Evolutionary conservation across 2,329 filamentous ascomycete genomes (phyloP).

Genomic region (Knufia petricola): DNA sequence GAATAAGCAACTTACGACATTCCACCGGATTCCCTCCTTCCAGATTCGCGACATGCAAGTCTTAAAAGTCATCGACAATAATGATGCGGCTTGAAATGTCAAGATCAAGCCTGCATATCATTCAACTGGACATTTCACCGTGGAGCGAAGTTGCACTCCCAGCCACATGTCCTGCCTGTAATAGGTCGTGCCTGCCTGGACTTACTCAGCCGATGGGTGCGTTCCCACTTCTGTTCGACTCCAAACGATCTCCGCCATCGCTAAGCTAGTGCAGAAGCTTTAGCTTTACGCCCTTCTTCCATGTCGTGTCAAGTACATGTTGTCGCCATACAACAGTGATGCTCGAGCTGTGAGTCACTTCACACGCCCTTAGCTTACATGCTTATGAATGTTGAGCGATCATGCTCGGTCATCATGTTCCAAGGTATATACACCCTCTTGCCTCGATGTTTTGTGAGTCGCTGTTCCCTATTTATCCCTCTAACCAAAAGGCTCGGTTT

Average conservation of each 20-base stretch:
- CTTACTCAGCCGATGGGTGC: background rate
- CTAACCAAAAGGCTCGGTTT: background rate
- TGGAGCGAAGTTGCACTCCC: background rate
- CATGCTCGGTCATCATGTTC: background rate
- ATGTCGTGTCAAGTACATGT: background rate
- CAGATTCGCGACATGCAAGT: background rate
- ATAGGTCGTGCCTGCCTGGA: background rate
- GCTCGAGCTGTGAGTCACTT: background rate
- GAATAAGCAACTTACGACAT: background rate
- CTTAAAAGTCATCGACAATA: background rate
- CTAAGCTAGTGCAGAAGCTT: background rate
- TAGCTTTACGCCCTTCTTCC: background rate
- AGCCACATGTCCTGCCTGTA: background rate
- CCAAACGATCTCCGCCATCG: background rate
- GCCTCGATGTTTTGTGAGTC: background rate
- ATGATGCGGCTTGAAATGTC: too few species aligned
- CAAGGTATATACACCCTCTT: background rate
- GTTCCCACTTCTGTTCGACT: background rate
- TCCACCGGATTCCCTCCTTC: background rate
- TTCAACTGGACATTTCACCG: background rate
- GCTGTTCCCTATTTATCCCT: background rate
- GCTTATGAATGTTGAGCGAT: background rate
- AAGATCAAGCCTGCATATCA: too few species aligned
- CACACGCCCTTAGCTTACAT: background rate
- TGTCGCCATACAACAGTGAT: background rate